phyloP scores from a whole-genome alignment of 306 rosid genomes.

The Prunus fruticosa region DNA sequence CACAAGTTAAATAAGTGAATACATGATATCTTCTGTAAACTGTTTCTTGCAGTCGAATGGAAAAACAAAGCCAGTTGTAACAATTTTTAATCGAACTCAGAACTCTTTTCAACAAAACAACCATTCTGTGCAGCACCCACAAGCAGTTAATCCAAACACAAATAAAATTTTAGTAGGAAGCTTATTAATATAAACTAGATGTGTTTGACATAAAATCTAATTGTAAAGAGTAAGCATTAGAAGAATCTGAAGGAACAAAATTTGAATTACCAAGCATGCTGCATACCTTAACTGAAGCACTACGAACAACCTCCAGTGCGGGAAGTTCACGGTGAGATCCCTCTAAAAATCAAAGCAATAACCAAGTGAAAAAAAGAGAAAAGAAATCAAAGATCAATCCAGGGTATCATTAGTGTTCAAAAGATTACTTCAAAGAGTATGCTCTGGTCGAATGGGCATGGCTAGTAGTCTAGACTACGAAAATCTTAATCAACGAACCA shows the following conservation, averaged over 20 bases:
- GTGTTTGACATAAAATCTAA: background rate
- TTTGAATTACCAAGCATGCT: slow-evolving; percentile 16
- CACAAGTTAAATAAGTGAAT: background rate
- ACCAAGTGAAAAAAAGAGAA: slow-evolving; percentile 5
- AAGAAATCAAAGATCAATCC: background rate
- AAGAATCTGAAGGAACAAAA: slow-evolving; percentile 9
- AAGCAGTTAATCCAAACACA: background rate
- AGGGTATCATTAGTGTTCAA: background rate
- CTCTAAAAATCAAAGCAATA: slow-evolving; percentile 47
- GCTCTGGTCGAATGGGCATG: background rate
- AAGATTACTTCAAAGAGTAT: background rate
- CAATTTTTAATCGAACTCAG: background rate
- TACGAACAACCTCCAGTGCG: slow-evolving; percentile 63
- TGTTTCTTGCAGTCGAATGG: background rate
- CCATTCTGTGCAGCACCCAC: background rate
- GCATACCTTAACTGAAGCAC: slow-evolving; percentile 66
- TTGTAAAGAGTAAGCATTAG: background rate
- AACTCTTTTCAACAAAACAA: background rate
- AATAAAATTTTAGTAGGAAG: background rate
- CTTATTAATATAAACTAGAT: background rate
- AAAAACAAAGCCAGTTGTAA: background rate
- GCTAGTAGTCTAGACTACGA: background rate
- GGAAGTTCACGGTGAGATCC: slow-evolving; percentile 97
- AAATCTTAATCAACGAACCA: background rate
- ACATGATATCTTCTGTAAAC: background rate